phyloP scores from a whole-genome alignment of 129 eudicot genomes.

The Sambucus nigra region DNA sequence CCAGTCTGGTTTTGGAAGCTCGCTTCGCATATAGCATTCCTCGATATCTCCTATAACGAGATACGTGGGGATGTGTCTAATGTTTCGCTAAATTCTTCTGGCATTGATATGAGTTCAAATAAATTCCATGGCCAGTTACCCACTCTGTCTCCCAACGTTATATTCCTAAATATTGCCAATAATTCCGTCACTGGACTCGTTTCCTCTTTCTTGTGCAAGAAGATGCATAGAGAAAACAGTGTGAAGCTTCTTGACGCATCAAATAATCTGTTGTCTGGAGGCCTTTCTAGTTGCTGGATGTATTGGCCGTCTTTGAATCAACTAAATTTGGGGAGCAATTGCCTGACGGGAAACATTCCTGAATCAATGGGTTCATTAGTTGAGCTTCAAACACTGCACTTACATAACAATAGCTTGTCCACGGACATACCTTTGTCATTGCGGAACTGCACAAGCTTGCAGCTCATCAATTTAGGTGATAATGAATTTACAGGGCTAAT shows the following conservation, averaged over 20 bases:
- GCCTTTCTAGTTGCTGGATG: slow-evolving; percentile 26
- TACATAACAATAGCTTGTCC: slow-evolving; percentile 28
- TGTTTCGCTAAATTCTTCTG: slow-evolving; percentile 2
- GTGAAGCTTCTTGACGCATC: slow-evolving; percentile 20
- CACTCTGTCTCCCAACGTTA: neutral
- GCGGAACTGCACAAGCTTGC: neutral
- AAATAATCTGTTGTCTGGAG: slow-evolving; percentile 23
- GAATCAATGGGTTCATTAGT: slow-evolving; percentile 19
- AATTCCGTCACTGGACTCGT: neutral
- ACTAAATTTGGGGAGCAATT: slow-evolving; percentile 25
- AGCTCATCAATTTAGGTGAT: slow-evolving; percentile 14
- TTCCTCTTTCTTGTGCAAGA: neutral
- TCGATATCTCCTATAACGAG: slow-evolving; percentile 23
- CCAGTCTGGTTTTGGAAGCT: slow-evolving; percentile 26
- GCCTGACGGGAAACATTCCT: slow-evolving; percentile 24
- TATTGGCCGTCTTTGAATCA: neutral
- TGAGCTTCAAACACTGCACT: slow-evolving; percentile 15
- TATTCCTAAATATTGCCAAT: neutral
- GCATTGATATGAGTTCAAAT: neutral
- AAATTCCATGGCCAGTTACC: neutral
- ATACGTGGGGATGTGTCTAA: slow-evolving; percentile 18
- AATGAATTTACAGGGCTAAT: slow-evolving; percentile 10
- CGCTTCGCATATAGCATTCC: neutral
- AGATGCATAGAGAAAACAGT: neutral
- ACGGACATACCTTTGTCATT: slow-evolving; percentile 18